Base-by-base conservation (phyloP, 2,329 filamentous ascomycete species). In the Phaeosphaeriaceae sp. region DNA sequence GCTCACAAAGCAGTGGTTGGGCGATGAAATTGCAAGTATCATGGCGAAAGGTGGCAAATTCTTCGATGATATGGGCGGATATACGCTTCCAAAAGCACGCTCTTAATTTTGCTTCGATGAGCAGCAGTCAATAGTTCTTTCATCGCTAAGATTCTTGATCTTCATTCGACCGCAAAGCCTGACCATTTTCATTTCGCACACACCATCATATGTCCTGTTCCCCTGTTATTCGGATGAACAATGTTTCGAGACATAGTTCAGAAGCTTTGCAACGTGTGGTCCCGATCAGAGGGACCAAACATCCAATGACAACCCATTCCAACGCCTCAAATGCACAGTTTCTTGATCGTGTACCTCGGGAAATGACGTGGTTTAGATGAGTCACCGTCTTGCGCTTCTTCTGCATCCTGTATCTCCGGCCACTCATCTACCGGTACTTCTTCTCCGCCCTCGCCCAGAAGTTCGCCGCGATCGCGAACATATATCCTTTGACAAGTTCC, bases 21-120 rank as follows among this genome's bases (percentile, higher is more conserved):
- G 76, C 11, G 60, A 72, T 17, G 75, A 77, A 23, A 76, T 77
- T 50, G 62, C 69, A 2, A 55, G 68, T 23, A 58, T 76, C 2
- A 74, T 78, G 73, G 63, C 54, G 5, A 65, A 69, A 44, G 75
- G 72, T 2, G 72, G 71, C 8, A 71, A 71, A 56, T 76, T 78
- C 52, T 77, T 78, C 49, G 69, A 72, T 23, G 68, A 72, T 6
- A 64, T 77, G 53, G 74, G 74, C 9, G 76, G 76, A 1, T 78
- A 78, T 49, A 71, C 72, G 10, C 49, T 78, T 21, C 76, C 75
- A 10, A 74, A 72, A 46, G 61, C 65, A 7, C 63, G 66, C 6
- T 40, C 35, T 40, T 40, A 17, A 40, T 3, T 5, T n/a, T 17
- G 17, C 15, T 6, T n/a, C 3, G 35, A 40, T 40, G 2, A 40